Evolutionary conservation across 2,329 filamentous ascomycete genomes (phyloP), one percentile per base, ranked within the genome.

Genomic region (Falciphora oryzae): DNA sequence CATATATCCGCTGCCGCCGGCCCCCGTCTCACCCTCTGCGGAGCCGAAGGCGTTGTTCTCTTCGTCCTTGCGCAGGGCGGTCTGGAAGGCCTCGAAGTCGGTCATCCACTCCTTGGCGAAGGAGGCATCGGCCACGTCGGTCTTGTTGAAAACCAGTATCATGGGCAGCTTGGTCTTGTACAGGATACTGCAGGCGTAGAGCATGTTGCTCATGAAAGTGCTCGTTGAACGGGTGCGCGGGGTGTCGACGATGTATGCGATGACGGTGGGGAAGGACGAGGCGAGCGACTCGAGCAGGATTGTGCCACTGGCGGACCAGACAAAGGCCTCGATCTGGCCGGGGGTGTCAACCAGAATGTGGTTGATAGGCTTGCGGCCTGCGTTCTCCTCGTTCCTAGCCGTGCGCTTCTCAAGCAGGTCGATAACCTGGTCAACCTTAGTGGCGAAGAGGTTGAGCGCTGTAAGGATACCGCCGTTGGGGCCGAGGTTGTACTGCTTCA

Each of bases 101-200:
- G 93, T 96, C 95, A 99, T 99, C 95, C 96, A 99, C 74, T 98
- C 93, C 78, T 94, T 95, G 1, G 93, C 95, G 72, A 97, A 97
- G 31, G 86, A 85, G 0, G 93, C 92, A 72, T 96, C 90, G 75
- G 96, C 92, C 57, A 96, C 92, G 72, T 99, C 95, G 0, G 93
- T 97, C 81, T 99, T 99, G 82, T 99, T 99, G 83, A 99, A 98
- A 14, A 99, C 95, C 10, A 99, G 80, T 64, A 99, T 96, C 95
- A 99, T 99, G 29, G 95, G 95, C 0, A 99, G 83, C 75, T 96
- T 97, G 2, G 94, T 98, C 81, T 98, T 98, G 85, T 99, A 99
- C 22, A 99, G 85, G 68, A 99, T 99, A 66, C 91, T 96, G 82
- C 95, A 98, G 28, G 95, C 95, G 77, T 99, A 99, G 58, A 99